Percentiles rank a stretch among this genome's conserved stretches.
phyloP scores from a whole-genome alignment of 2,329 filamentous ascomycete species.

The Rhynchosporium secalis region DNA sequence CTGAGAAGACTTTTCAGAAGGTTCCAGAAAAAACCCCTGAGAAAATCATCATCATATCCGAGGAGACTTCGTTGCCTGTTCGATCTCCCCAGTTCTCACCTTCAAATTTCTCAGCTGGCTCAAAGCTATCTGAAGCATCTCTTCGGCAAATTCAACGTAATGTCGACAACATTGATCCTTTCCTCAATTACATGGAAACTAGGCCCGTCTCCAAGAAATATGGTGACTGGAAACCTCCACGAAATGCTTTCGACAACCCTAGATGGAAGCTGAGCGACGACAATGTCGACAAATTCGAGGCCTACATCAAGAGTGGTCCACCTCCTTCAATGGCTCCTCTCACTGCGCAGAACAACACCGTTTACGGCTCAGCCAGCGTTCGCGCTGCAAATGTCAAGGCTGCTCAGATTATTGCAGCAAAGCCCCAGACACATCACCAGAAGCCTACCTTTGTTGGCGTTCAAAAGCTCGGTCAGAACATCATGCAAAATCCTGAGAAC shows the following conservation, averaged over 20 bases:
- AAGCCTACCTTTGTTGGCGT: constrained; percentile 1
- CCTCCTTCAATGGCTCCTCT: background rate
- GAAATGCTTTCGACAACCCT: constrained; percentile 7
- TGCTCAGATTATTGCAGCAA: background rate
- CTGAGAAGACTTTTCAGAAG: background rate
- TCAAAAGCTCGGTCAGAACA: background rate
- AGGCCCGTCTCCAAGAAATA: background rate
- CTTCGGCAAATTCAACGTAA: background rate
- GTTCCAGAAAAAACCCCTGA: background rate
- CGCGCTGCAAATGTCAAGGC: constrained; percentile 1
- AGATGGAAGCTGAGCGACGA: background rate
- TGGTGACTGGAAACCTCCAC: background rate
- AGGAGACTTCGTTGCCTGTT: background rate
- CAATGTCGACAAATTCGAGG: background rate
- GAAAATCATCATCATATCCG: background rate
- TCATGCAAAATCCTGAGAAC: constrained; percentile 1
- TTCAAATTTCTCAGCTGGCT: background rate
- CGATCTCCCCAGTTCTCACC: background rate
- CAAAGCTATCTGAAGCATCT: constrained; percentile 1
- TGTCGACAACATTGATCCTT: background rate
- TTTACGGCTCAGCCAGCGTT: constrained; percentile 4
- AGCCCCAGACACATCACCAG: background rate
- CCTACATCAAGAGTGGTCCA: constrained; percentile 8
- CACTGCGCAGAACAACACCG: background rate
- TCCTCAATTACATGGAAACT: background rate